Base-by-base conservation (phyloP, 2,329 filamentous ascomycete genomes). In the Orbilia javanica region DNA sequence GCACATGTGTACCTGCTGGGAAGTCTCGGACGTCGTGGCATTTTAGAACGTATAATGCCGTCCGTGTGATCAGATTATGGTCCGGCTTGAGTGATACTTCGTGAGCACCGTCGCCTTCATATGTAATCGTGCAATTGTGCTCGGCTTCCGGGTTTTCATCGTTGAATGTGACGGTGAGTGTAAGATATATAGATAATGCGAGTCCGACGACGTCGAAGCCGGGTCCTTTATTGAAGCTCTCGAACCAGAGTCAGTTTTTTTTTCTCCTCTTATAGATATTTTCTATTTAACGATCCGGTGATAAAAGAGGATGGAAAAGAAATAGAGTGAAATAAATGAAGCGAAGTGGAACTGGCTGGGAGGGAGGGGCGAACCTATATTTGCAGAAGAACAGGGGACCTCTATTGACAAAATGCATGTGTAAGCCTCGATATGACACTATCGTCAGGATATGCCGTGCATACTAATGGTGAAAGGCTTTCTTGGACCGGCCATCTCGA, bases 181-280 rank as follows among this genome's bases (percentile, higher is more conserved):
- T 94, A 80, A 99, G 92, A 86, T 95, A 97, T 84, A 97, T 90
- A 80, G 94, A 97, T 81, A 99, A 88, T 7, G 95, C 95, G 79
- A 99, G 91, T 81, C 96, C 93, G 84, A 98, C 97, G 82, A 97
- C 95, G 87, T 99, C 95, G 87, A 98, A 99, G 75, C 95, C 95
- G 60, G 95, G 95, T 81, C 93, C 84, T 73, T 73, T 65, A 84
- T 79, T n/a, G 25, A 44, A 44, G 29, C 62, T 63, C 73, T 63
- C 67, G 31, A 53, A 13, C 46, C 18, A 65, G 42, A 44, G 64
- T 69, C 73, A 71, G 62, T 64, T 44, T 53, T 44, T 34, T 39
- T 11, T 1, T n/a, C n/a, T n/a, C n/a, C n/a, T n/a, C n/a, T n/a
- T n/a, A n/a, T n/a, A n/a, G n/a, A n/a, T n/a, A n/a, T n/a, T n/a